A percentile compares a stretch with the other conserved stretches of the same genome.
These are phyloP conservation scores for Nissolia schottii DNA, from an alignment of 306 rosid genomes.

Conservation along the genomic window DNA sequence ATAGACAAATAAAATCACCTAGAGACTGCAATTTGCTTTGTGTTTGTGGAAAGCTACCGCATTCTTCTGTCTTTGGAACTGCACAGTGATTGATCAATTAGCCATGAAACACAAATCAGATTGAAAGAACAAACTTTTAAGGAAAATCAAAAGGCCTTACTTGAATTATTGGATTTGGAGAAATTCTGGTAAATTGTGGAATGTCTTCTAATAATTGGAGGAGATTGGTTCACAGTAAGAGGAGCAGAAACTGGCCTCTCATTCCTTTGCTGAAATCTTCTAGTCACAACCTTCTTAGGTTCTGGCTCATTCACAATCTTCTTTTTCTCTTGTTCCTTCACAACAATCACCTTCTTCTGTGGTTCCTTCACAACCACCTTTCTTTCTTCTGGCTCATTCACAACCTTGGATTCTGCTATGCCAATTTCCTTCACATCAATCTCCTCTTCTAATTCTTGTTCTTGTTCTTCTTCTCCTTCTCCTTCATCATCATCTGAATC, in stretches of 20 bases:
- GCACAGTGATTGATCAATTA: constrained; percentile 1
- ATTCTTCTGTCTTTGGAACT: constrained; percentile 39
- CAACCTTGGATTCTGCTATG: constrained; percentile 23
- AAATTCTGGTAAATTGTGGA: constrained; percentile 28
- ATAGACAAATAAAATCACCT: constrained; percentile 48
- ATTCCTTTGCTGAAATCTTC: constrained; percentile 25
- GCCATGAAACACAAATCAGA: neutral
- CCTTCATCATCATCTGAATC: constrained; percentile 24
- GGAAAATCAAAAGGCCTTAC: constrained; percentile 30
- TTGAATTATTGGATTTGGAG: constrained; percentile 33
- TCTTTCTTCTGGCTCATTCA: constrained; percentile 1
- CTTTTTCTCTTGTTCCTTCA: neutral
- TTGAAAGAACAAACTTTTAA: neutral
- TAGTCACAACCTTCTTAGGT: constrained; percentile 22
- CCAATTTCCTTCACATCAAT: constrained; percentile 48
- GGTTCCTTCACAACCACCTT: constrained; percentile 14
- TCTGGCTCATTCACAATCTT: constrained; percentile 23
- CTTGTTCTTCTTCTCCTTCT: constrained; percentile 17
- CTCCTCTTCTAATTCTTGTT: constrained; percentile 15
- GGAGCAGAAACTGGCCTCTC: constrained; percentile 27
- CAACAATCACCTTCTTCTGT: neutral
- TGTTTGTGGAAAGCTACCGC: constrained; percentile 44
- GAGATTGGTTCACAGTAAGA: constrained; percentile 35
- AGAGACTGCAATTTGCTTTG: constrained; percentile 63
- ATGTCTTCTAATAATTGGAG: constrained; percentile 39